These are phyloP conservation scores for Solanum hybrid DNA, from an alignment of 305 asterid species.

Conservation along the genomic window DNA sequence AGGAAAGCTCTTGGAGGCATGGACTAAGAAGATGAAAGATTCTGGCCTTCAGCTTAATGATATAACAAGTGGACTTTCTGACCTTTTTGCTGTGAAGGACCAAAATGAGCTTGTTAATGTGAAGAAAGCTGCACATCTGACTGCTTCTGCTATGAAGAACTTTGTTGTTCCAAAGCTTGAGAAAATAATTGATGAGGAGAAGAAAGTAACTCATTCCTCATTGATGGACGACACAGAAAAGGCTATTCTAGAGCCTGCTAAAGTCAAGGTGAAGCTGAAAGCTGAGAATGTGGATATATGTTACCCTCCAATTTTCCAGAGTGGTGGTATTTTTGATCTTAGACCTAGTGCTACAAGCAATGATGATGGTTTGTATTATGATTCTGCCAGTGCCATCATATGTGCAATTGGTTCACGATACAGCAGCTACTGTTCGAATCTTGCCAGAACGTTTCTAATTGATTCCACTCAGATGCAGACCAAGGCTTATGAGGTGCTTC, in stretches of 20 bases:
- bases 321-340: constrained; percentile 68
- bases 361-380: constrained; percentile 51
- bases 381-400: constrained; percentile 49
- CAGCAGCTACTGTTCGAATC: constrained; percentile 65
- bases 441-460: constrained; percentile 63
- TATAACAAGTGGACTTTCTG: constrained; percentile 52
- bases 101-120: constrained; percentile 38
- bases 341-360: constrained; percentile 65
- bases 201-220: constrained; percentile 46
- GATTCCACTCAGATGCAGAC: constrained; percentile 47
- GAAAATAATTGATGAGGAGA: constrained; percentile 61
- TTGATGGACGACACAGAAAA: constrained; percentile 67
- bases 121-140: constrained; percentile 65
- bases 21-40: constrained; percentile 46
- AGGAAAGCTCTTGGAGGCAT: constrained; percentile 46
- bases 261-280: constrained; percentile 54
- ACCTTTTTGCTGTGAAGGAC: constrained; percentile 58
- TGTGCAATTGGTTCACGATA: constrained; percentile 75
- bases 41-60: constrained; percentile 42
- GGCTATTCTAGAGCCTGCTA: constrained; percentile 52
- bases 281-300: constrained; percentile 76
- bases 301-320: constrained; percentile 72
- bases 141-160: constrained; percentile 51
- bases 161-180: constrained; percentile 67
- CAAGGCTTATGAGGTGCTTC: constrained; percentile 66